Evolutionary conservation across 2,329 filamentous ascomycete species (phyloP), one percentile per base, ranked within the genome.

Genomic region (Madurella mycetomatis): DNA sequence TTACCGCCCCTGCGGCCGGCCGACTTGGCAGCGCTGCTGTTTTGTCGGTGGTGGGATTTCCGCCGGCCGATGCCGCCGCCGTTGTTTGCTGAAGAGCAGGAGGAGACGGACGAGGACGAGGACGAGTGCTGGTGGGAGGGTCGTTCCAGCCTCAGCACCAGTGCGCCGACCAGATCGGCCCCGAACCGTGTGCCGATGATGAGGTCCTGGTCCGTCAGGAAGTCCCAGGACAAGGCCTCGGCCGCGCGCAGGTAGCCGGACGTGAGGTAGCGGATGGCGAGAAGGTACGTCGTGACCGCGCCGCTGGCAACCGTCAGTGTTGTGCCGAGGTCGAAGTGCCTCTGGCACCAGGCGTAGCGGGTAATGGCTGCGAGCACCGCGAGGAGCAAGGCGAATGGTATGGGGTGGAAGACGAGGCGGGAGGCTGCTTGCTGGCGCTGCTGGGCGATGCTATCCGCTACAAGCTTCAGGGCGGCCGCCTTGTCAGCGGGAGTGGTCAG

Each of bases 391-490:
- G 76, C 71, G 13, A 85, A 66, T 47, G 76, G 74, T 19, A 81
- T 67, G 0, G 82, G 83, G 70, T 90, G 83, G 63, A 80, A 81
- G 57, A 88, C 75, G 55, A 94, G 73, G 58, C 81, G 73, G 51
- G 75, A 73, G 41, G 84, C 81, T 17, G 88, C 83, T 9, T 79
- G 72, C 67, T 90, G 85, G 58, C 87, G 84, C 75, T 94, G 90
- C 71, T 95, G 87, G 37, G 89, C 88, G 47, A 95, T 82, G 55
- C 86, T 90, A 70, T 92, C 89, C 57, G 90, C 86, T 40, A 95
- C 79, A 17, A 95, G 81, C 59, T 81, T 81, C 49, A 95, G 76
- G 16, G 86, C 85, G 53, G 83, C 78, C 59, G 84, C 72, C 66
- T 86, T 84, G 67, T 91, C 86, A 49, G 76, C 67, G 47, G 81